Evolutionary conservation across 305 asterid genomes (phyloP).

Genomic region (Rubia balearica): DNA sequence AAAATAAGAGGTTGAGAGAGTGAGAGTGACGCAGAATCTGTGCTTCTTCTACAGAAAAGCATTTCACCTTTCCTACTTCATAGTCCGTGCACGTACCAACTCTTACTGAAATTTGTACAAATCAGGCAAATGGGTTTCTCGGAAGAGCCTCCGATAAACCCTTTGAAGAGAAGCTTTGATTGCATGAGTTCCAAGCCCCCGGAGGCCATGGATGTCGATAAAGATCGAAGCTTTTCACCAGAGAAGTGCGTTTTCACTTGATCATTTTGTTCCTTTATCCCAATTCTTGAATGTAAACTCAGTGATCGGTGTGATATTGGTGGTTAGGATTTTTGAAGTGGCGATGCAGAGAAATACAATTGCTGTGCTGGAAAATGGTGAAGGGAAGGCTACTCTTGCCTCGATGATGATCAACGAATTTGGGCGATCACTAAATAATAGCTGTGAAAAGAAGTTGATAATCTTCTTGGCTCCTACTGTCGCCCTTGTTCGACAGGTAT

Average conservation of each 20-base stretch:
- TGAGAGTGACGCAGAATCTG: neutral
- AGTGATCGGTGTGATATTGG: conserved; percentile 21
- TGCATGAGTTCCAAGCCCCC: conserved; percentile 23
- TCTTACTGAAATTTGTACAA: neutral
- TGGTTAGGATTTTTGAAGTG: conserved; percentile 52
- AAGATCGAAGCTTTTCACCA: conserved; percentile 31
- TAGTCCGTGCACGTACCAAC: neutral
- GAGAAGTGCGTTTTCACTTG: conserved; percentile 34
- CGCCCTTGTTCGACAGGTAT: conserved; percentile 73
- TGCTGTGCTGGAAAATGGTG: conserved; percentile 55
- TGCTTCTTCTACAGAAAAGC: neutral
- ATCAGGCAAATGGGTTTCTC: conserved; percentile 29
- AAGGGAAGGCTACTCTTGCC: conserved; percentile 52
- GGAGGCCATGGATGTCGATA: conserved; percentile 38
- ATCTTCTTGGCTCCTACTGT: conserved; percentile 78
- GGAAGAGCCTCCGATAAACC: conserved; percentile 26
- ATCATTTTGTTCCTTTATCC: neutral
- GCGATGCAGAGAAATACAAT: conserved; percentile 76
- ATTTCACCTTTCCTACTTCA: neutral
- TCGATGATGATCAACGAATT: conserved; percentile 68
- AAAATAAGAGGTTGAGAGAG: too few relatives aligned
- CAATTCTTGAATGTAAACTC: conserved; percentile 10
- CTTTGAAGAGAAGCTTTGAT: conserved; percentile 45
- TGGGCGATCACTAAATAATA: conserved; percentile 38
- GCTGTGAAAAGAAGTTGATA: conserved; percentile 49